Evolutionary conservation across 768 basidiomycete genomes (phyloP).

Genomic region (Mycena rebaudengoi): DNA sequence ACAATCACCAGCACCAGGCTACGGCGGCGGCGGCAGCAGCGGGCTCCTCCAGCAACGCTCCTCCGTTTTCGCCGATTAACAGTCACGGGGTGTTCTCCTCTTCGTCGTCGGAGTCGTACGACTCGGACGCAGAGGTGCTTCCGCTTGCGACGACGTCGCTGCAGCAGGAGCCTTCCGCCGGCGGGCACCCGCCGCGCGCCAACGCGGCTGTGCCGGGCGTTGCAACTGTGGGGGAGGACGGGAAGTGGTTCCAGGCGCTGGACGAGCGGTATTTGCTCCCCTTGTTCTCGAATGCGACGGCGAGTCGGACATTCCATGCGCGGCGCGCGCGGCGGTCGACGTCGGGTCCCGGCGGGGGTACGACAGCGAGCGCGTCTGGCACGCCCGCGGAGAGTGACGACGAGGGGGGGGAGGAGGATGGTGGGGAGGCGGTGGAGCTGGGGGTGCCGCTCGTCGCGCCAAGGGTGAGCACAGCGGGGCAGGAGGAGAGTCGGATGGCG

Average conservation of each 20-base stretch:
- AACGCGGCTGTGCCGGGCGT: conserved; percentile 15
- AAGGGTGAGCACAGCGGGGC: too few species aligned
- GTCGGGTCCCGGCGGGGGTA: conserved; percentile 35
- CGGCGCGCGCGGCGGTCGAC: conserved; percentile 66
- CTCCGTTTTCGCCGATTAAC: conserved; percentile 31
- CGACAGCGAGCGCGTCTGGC: conserved; percentile 32
- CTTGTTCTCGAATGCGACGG: conserved; percentile 91
- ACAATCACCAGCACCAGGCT: conserved; percentile 65
- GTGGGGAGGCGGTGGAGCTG: conserved; percentile 28
- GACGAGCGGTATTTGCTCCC: conserved; percentile 96
- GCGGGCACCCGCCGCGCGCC: conserved; percentile 31
- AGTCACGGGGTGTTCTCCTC: conserved; percentile 63
- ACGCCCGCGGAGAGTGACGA: conserved; percentile 49
- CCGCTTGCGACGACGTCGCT: conserved; percentile 70
- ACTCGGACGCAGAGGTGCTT: conserved; percentile 83
- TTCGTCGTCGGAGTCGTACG: conserved; percentile 78
- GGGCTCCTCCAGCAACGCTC: not conserved
- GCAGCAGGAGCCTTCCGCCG: conserved; percentile 29
- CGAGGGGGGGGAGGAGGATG: conserved; percentile 35
- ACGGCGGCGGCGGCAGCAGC: conserved; percentile 2
- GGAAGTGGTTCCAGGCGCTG: conserved; percentile 95
- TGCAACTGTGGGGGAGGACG: conserved; percentile 63
- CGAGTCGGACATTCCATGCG: conserved; percentile 87
- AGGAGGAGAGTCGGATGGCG: conserved; percentile 65
- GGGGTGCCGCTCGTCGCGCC: conserved; percentile 32